These are phyloP conservation scores for Phytophthora agathidicida DNA, from an alignment of 352 stramenopile genomes.

Conservation along the genomic window DNA sequence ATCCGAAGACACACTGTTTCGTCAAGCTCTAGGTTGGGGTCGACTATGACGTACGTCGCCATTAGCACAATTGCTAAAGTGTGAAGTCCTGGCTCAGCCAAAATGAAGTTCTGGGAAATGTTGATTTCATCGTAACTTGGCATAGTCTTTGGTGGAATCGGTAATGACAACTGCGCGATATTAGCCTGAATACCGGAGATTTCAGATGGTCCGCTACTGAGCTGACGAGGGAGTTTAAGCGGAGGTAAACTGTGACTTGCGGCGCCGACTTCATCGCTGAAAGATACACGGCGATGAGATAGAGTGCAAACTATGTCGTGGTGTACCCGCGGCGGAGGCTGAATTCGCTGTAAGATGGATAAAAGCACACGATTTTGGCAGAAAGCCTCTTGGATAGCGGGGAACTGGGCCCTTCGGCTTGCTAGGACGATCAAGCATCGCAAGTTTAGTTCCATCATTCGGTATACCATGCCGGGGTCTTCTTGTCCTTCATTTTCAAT, in stretches of 20 bases:
- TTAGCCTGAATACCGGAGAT: background rate
- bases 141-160: background rate
- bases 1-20: constrained; percentile 42
- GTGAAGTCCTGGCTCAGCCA: constrained; percentile 26
- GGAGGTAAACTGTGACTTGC: constrained; percentile 11
- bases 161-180: constrained; percentile 13
- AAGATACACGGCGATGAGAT: background rate
- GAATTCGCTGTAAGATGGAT: constrained; percentile 27
- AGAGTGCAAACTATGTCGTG: background rate
- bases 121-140: background rate
- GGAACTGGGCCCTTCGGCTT: constrained; percentile 30
- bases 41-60: constrained; percentile 36
- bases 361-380: constrained; percentile 19
- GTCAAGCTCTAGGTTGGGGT: constrained; percentile 46
- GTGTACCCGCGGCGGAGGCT: background rate
- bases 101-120: constrained; percentile 10
- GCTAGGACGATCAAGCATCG: constrained; percentile 45
- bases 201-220: background rate
- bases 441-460: constrained; percentile 39
- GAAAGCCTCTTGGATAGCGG: constrained; percentile 42
- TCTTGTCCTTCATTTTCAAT: constrained; percentile 25
- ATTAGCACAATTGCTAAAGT: constrained; percentile 38
- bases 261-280: background rate
- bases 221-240: constrained; percentile 17
- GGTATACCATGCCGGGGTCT: constrained; percentile 16